Base-by-base conservation (phyloP, 2,329 filamentous ascomycete species). In the Domatiomyces globalis region DNA sequence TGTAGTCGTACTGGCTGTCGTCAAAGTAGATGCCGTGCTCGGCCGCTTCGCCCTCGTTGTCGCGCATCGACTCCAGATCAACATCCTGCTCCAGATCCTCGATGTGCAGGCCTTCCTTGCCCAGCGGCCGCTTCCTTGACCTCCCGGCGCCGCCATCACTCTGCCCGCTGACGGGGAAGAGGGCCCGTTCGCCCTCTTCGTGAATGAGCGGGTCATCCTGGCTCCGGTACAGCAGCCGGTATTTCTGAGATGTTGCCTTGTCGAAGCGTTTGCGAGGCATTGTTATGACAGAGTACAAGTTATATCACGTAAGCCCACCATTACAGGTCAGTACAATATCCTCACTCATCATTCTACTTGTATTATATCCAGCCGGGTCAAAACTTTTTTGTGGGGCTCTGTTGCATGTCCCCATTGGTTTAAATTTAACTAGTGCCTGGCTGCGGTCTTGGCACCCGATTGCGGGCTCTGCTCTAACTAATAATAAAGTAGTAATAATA, bases 161-260 rank as follows among this genome's bases (percentile, higher is more conserved):
- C 22, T 65, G 65, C 8, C 55, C 51, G 17, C 54, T 51, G 52
- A 78, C 70, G 60, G 78, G 87, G 65, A 92, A 86, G 58, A 98
- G 80, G 65, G 98, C 84, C 80, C 95, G 92, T 60, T 87, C 83
- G 47, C 90, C 85, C 62, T 84, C 78, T 73, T 98, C 89, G 77
- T 98, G 85, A 66, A 98, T 95, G 62, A 90, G 80, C 46, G 94
- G 92, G 68, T 98, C 92, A 80, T 95, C 87, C 71, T 98, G 94
- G 33, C 90, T 87, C 64, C 92, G 87, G 71, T 95, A 87, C 62
- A 96, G 87, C 66, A 98, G 85, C 61, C 85, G 84, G 71, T 94
- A 96, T 71, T 89, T 92, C 67, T 86, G 85, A 61, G 92, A 89
- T 54, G 79, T 84, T 71, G 95, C 94, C 74, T 95, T 95, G 74